Evolutionary conservation across 2,329 filamentous ascomycete species (phyloP).

Genomic region (Alternaria longipes): DNA sequence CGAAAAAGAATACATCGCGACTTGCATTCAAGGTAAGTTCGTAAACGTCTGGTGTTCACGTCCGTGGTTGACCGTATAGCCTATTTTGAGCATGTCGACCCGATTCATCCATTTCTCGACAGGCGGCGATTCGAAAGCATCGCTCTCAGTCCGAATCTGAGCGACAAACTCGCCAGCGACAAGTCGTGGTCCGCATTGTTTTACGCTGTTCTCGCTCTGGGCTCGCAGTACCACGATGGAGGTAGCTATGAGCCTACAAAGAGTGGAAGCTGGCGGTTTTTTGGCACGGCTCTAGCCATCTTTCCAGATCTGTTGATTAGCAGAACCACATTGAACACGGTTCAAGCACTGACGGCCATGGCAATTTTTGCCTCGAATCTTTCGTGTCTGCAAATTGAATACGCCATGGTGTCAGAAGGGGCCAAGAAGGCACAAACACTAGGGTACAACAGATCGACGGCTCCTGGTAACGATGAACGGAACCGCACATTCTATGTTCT

Average conservation of each 20-base stretch:
- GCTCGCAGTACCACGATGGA: not conserved
- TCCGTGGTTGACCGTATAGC: not conserved
- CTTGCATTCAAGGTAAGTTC: not conserved
- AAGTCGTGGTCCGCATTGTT: not conserved
- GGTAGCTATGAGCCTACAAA: not conserved
- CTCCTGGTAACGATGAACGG: constrained; percentile 16
- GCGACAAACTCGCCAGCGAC: not conserved
- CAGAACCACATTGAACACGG: not conserved
- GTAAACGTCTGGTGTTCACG: not conserved
- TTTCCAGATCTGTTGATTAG: not conserved
- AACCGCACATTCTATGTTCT: constrained; percentile 54
- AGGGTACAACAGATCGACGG: constrained; percentile 41
- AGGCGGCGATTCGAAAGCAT: not conserved
- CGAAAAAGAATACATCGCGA: not conserved
- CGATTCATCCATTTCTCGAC: not conserved
- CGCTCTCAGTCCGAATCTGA: not conserved
- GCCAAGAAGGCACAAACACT: constrained; percentile 47
- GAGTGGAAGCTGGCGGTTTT: not conserved
- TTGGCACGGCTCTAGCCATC: not conserved
- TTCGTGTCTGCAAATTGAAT: not conserved
- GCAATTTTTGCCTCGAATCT: not conserved
- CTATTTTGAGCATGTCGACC: not conserved
- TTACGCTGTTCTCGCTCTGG: not conserved
- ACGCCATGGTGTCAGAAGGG: not conserved
- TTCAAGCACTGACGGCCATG: not conserved